These are phyloP conservation scores for Naumovozyma baii DNA, from an alignment of 805 yeast species.

Conservation along the genomic window DNA sequence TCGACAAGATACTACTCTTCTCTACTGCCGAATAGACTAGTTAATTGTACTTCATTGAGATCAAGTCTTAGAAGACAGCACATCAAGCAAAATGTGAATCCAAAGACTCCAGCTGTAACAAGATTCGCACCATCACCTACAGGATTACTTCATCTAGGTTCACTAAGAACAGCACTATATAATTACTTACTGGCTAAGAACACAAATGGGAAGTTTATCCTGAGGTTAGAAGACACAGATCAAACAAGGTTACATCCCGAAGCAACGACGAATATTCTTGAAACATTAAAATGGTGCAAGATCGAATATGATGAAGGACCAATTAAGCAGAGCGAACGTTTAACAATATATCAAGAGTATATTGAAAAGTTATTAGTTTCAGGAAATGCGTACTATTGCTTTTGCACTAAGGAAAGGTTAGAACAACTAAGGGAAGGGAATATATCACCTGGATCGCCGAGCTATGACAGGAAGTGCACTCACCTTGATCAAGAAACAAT, in stretches of 20 bases:
- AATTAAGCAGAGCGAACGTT: slow-evolving; percentile 69
- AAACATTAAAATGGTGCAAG: slow-evolving; percentile 69
- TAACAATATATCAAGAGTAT: slow-evolving; percentile 53
- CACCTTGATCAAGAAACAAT: slow-evolving; percentile 37
- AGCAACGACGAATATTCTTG: slow-evolving; percentile 75
- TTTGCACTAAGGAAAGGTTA: slow-evolving; percentile 73
- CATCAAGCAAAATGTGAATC: slow-evolving; percentile 28
- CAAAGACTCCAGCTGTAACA: slow-evolving; percentile 58
- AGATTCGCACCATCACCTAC: slow-evolving; percentile 98
- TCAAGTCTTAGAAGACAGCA: background rate
- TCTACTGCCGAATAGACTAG: too few relatives aligned
- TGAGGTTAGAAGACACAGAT: slow-evolving; percentile 91
- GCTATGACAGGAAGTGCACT: slow-evolving; percentile 79
- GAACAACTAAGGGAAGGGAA: slow-evolving; percentile 58
- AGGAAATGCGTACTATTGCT: slow-evolving; percentile 80
- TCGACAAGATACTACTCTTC: background rate
- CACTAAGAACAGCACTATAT: slow-evolving; percentile 84
- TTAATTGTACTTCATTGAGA: too few relatives aligned
- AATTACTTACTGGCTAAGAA: slow-evolving; percentile 73
- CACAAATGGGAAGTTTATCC: slow-evolving; percentile 70
- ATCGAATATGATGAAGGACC: slow-evolving; percentile 80
- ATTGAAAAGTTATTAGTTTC: slow-evolving; percentile 45
- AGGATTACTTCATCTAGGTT: slow-evolving; percentile 88
- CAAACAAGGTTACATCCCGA: slow-evolving; percentile 65
- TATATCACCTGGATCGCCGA: slow-evolving; percentile 83